These are phyloP conservation scores for Botrytis fabae DNA, from an alignment of 2,329 filamentous ascomycete species.

Conservation along the genomic window DNA sequence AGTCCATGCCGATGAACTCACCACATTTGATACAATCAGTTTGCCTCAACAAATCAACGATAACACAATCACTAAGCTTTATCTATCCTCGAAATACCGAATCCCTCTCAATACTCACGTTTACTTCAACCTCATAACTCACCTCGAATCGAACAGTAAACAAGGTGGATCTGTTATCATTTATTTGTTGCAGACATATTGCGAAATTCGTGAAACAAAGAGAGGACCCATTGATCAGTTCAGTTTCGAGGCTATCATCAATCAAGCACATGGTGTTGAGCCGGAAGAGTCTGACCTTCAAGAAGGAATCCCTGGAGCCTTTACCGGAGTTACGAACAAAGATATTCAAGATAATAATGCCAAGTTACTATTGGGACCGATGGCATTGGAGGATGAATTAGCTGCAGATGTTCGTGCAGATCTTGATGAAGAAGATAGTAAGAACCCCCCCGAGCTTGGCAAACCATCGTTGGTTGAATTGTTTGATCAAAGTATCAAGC, in stretches of 20 bases:
- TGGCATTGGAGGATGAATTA: slow-evolving; percentile 81
- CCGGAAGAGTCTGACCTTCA: slow-evolving; percentile 61
- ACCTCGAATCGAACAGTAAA: slow-evolving; percentile 82
- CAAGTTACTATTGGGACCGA: slow-evolving; percentile 71
- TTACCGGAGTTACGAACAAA: slow-evolving; percentile 61
- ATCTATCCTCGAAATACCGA: slow-evolving; percentile 83
- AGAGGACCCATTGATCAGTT: slow-evolving; percentile 64
- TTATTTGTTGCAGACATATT: slow-evolving; percentile 65
- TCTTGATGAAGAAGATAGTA: slow-evolving; percentile 80
- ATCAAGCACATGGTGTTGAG: slow-evolving; percentile 56
- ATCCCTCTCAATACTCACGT: slow-evolving; percentile 86
- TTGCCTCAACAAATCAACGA: slow-evolving; percentile 76
- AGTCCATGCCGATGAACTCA: slow-evolving; percentile 78
- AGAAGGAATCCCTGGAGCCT: slow-evolving; percentile 63
- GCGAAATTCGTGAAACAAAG: slow-evolving; percentile 57
- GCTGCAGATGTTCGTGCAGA: slow-evolving; percentile 85
- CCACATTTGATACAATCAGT: slow-evolving; percentile 69
- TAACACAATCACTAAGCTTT: slow-evolving; percentile 76
- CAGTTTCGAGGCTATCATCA: slow-evolving; percentile 61
- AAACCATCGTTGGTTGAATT: slow-evolving; percentile 77
- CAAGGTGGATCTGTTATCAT: slow-evolving; percentile 78
- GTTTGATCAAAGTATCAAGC: slow-evolving; percentile 84
- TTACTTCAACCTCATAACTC: slow-evolving; percentile 80
- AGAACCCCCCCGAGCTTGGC: slow-evolving; percentile 69
- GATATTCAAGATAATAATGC: slow-evolving; percentile 58